A percentile compares a stretch with the other conserved stretches of the same genome.
These are phyloP conservation scores for Cymbopogon citratus DNA, from an alignment of 176 grass and related monocot species.

Conservation along the genomic window DNA sequence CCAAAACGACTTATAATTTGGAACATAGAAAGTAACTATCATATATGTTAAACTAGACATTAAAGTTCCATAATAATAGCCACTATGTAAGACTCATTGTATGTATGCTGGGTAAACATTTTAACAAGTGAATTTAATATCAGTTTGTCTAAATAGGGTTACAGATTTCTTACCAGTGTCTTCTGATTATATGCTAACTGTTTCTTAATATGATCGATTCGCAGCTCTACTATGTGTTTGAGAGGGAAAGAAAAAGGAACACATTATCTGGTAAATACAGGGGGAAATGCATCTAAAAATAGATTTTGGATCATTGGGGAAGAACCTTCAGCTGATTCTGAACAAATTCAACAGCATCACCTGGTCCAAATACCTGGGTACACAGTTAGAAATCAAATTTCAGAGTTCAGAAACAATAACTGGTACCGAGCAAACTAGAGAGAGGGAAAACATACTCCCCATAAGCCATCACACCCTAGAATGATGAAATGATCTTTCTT, in stretches of 20 bases:
- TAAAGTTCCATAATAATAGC: background rate
- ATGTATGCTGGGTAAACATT: background rate
- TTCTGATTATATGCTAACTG: background rate
- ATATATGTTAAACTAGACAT: background rate
- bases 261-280: background rate
- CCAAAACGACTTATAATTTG: too few species aligned
- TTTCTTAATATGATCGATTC: too few species aligned
- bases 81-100: background rate
- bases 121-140: background rate
- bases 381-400: background rate
- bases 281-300: background rate
- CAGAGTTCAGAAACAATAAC: background rate
- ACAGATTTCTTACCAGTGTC: background rate
- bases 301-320: background rate
- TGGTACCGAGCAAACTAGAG: background rate
- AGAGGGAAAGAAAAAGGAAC: too few species aligned
- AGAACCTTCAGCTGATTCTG: constrained; percentile 76
- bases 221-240: too few species aligned
- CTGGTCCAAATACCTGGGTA: constrained; percentile 78
- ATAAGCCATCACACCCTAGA: constrained; percentile 89
- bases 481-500: constrained; percentile 75
- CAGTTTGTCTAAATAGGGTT: background rate
- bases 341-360: constrained; percentile 92
- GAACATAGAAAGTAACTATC: background rate
- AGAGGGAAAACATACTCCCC: constrained; percentile 61